Evolutionary conservation across 1,284 basidiomycete species (phyloP).

Genomic region (Puccinia novopanici): DNA sequence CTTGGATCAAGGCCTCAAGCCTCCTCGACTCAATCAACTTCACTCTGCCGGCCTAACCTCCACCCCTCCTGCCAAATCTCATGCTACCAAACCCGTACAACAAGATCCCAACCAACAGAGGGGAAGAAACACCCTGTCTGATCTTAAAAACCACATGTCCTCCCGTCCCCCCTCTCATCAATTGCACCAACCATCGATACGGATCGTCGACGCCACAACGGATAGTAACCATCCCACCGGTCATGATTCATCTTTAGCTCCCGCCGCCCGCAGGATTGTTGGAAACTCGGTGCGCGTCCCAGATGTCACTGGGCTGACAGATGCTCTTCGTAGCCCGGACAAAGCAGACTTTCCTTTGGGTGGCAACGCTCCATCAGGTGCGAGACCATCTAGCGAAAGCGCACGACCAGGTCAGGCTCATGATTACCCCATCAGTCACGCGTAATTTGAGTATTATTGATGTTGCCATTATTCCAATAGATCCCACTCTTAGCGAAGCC

Average conservation of each 20-base stretch:
- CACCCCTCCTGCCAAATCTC: slow-evolving; percentile 27
- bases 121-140: slow-evolving; percentile 6
- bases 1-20: slow-evolving; percentile 19
- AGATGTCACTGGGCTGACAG: slow-evolving; percentile 50
- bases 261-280: slow-evolving; percentile 32
- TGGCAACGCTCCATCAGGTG: neutral
- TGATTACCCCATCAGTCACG: neutral
- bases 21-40: slow-evolving; percentile 15
- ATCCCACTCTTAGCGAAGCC: slow-evolving; percentile 44
- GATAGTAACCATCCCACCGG: slow-evolving; percentile 1
- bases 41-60: slow-evolving; percentile 36
- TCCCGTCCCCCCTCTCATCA: slow-evolving; percentile 13
- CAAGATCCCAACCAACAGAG: slow-evolving; percentile 17
- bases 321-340: slow-evolving; percentile 44
- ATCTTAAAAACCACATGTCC: neutral
- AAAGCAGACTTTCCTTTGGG: slow-evolving; percentile 13
- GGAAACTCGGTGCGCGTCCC: slow-evolving; percentile 45
- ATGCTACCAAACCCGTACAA: neutral
- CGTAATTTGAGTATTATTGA: neutral
- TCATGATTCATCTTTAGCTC: slow-evolving; percentile 25
- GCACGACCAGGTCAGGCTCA: slow-evolving; percentile 30
- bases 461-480: neutral
- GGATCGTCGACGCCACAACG: slow-evolving; percentile 19
- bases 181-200: slow-evolving; percentile 29
- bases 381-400: neutral